These are phyloP conservation scores for Diaporthe ilicicola DNA, from an alignment of 2,329 filamentous ascomycete genomes.

Conservation along the genomic window DNA sequence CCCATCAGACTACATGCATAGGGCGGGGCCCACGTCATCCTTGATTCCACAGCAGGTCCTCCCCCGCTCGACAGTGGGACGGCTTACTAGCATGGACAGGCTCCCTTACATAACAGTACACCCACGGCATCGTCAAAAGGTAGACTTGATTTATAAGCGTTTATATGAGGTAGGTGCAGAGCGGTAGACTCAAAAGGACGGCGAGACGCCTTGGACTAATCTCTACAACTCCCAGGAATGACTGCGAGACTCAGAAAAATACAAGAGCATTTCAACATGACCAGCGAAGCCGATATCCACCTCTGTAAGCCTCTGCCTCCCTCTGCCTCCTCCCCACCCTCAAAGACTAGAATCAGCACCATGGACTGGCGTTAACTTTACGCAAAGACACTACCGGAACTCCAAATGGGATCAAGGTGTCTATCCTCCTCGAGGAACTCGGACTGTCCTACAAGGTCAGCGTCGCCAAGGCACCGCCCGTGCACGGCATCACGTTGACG, in stretches of 20 bases:
- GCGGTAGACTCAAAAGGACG: not conserved
- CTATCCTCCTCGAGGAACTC: constrained; percentile 86
- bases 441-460: constrained; percentile 79
- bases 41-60: too few relatives aligned
- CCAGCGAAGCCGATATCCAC: constrained; percentile 70
- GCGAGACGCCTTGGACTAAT: not conserved
- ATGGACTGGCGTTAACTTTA: not conserved
- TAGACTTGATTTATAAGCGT: constrained; percentile 33
- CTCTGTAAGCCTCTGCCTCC: constrained; percentile 60
- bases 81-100: not conserved
- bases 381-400: constrained; percentile 73
- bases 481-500: not conserved
- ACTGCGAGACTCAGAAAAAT: constrained; percentile 31
- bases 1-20: not conserved
- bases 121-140: not conserved
- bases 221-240: not conserved
- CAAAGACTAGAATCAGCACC: not conserved
- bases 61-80: constrained; percentile 19
- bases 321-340: not conserved
- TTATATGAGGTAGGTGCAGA: not conserved
- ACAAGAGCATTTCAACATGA: constrained; percentile 48
- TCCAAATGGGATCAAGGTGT: constrained; percentile 90
- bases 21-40: not conserved
- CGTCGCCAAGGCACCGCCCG: not conserved
- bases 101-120: constrained; percentile 10